Evolutionary conservation across 352 stramenopile genomes (phyloP), one percentile per base, ranked within the genome.

Genomic region (Globisporangium apiculatum): DNA sequence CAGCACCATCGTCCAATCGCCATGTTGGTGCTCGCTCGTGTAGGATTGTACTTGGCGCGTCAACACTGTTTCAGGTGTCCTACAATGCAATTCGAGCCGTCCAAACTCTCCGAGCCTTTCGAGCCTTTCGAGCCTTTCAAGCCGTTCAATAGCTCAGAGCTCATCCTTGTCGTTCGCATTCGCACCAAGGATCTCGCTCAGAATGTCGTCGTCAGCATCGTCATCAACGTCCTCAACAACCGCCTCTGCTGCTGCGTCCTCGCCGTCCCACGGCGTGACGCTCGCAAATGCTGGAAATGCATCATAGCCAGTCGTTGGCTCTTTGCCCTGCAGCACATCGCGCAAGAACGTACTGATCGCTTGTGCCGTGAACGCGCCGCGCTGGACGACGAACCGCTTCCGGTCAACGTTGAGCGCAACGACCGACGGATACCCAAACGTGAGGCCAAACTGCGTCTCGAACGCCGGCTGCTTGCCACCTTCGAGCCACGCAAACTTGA

Each of bases 401-500:
- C 86, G 86, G 41, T 94, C 83, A 38, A 96, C 42, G 61, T 88
- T 95, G 48, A 98, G 71, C 15, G 89, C 91, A 31, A 96, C 80
- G 12, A 97, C 64, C 48, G 91, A 93, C 35, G 93, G 93, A 66
- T 93, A 97, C 17, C 89, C 89, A 58, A 97, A 97, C 8, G 83
- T 95, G 17, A 98, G 66, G 61, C 92, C 85, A 35, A 96, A 96
- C 41, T 65, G 74, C 53, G 76, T 73, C 64, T 98, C 90, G 41
- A 97, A 83, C 12, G 64, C 76, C 9, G 71, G 66, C 64, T 98
- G 91, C 55, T 95, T 79, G 14, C 87, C 88, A 12, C 83, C 91
- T 57, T 97, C 84, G 46, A 95, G 83, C 93, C 93, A 98, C 3
- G 76, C 77, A 59, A 97, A 97, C 62, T 83, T 89, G 65, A 97